These are phyloP conservation scores for Coniophora puteana DNA, from an alignment of 1,284 basidiomycete species.

Conservation along the genomic window DNA sequence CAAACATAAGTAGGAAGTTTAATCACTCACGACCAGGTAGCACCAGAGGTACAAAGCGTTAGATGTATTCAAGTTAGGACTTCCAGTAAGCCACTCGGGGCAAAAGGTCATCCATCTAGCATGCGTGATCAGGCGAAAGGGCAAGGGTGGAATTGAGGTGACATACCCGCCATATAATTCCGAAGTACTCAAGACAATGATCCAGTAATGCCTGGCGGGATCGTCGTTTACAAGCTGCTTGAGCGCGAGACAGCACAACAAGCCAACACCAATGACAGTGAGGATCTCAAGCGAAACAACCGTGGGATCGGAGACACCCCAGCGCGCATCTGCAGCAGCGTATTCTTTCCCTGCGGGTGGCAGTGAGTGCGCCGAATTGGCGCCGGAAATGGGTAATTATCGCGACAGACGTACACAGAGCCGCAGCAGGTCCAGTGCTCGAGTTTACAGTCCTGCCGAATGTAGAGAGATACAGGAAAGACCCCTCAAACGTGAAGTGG, in stretches of 20 bases:
- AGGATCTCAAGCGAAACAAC: constrained; percentile 79
- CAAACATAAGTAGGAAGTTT: constrained; percentile 5
- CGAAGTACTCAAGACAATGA: constrained; percentile 69
- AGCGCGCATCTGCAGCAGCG: constrained; percentile 73
- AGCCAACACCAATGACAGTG: constrained; percentile 75
- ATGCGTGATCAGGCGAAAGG: neutral
- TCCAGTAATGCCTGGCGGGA: constrained; percentile 75
- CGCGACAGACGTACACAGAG: constrained; percentile 56
- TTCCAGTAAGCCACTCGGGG: constrained; percentile 80
- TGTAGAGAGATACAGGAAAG: constrained; percentile 71
- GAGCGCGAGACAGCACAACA: constrained; percentile 67
- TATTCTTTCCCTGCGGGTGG: constrained; percentile 53
- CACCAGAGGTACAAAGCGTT: constrained; percentile 59
- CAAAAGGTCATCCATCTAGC: constrained; percentile 80
- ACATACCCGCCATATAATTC: constrained; percentile 75
- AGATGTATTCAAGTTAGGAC: constrained; percentile 64
- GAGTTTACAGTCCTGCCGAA: constrained; percentile 72
- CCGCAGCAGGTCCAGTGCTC: constrained; percentile 66
- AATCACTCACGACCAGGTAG: constrained; percentile 41
- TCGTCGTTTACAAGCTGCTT: constrained; percentile 61
- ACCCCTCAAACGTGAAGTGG: constrained; percentile 76
- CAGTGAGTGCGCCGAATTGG: neutral
- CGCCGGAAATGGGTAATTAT: constrained; percentile 4
- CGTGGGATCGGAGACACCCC: constrained; percentile 75
- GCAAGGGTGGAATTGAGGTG: neutral